Evolutionary conservation across 1,284 basidiomycete genomes (phyloP).

Genomic region (Melampsora larici-populina): DNA sequence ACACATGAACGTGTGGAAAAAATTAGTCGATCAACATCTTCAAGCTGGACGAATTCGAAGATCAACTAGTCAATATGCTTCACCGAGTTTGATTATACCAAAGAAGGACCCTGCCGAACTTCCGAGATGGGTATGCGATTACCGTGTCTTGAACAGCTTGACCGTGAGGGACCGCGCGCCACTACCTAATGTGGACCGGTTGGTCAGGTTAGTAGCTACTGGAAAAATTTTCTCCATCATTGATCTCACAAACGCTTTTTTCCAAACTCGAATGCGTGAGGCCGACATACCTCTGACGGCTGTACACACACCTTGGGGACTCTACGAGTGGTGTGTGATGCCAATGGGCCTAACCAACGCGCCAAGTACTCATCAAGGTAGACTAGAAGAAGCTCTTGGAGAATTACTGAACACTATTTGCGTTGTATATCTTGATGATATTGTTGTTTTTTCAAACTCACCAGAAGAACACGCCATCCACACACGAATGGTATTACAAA

Average conservation of each 20-base stretch:
- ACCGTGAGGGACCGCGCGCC: not conserved
- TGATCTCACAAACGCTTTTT: not conserved
- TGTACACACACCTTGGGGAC: slow-evolving; percentile 5
- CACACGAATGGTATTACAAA: too few species aligned
- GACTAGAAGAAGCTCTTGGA: not conserved
- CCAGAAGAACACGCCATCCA: slow-evolving; percentile 57
- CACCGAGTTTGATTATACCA: too few species aligned
- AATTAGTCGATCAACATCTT: slow-evolving; percentile 41
- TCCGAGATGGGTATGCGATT: too few species aligned
- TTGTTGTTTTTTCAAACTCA: slow-evolving; percentile 56
- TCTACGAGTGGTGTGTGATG: slow-evolving; percentile 4
- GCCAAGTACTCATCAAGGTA: not conserved
- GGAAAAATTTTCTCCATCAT: not conserved
- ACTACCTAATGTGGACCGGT: not conserved
- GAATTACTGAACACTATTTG: not conserved
- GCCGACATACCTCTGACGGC: not conserved
- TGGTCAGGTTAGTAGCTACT: not conserved
- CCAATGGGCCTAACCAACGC: not conserved
- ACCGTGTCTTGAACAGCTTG: not conserved
- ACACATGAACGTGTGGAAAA: slow-evolving; percentile 28
- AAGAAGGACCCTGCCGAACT: too few species aligned
- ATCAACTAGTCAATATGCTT: slow-evolving; percentile 42
- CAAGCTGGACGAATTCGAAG: slow-evolving; percentile 25
- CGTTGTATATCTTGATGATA: slow-evolving; percentile 58
- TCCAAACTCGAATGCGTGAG: not conserved